A percentile compares a stretch with the other conserved stretches of the same genome.
Evolutionary conservation across 208 protist species (phyloP).

Genomic region (Trypanosoma conorhini): DNA sequence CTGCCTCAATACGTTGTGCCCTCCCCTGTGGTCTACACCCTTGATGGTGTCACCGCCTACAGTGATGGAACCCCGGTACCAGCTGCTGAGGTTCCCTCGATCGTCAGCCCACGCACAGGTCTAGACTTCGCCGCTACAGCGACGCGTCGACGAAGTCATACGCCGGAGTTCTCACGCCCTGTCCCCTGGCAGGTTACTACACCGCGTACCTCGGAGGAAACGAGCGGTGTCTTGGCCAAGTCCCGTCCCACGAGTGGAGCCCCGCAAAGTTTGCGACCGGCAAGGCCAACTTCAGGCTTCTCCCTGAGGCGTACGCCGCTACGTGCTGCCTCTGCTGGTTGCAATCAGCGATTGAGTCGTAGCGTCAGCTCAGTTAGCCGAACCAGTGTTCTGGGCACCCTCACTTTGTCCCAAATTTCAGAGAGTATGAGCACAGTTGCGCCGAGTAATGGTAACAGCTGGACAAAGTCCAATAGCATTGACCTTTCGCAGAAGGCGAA

Average conservation of each 20-base stretch:
- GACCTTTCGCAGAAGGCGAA: slow-evolving; percentile 75
- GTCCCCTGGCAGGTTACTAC: not conserved
- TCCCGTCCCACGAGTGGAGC: slow-evolving; percentile 14
- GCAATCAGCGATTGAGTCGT: slow-evolving; percentile 8
- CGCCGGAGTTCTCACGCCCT: slow-evolving; percentile 8
- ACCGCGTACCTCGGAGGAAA: slow-evolving; percentile 5
- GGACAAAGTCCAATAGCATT: slow-evolving; percentile 57
- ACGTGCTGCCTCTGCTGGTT: slow-evolving; percentile 16
- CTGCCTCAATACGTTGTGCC: slow-evolving; percentile 29
- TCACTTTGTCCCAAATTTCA: slow-evolving; percentile 7
- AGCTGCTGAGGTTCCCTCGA: not conserved
- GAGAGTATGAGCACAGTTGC: slow-evolving; percentile 3
- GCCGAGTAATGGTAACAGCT: slow-evolving; percentile 16
- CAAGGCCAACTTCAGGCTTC: slow-evolving; percentile 21
- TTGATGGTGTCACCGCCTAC: slow-evolving; percentile 12
- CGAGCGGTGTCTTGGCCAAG: not conserved
- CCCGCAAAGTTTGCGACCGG: not conserved
- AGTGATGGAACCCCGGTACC: slow-evolving; percentile 3
- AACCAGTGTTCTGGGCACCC: not conserved
- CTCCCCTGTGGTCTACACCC: slow-evolving; percentile 23
- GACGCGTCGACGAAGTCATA: slow-evolving; percentile 4
- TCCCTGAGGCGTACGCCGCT: slow-evolving; percentile 1
- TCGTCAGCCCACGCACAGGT: slow-evolving; percentile 6
- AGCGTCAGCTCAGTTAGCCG: slow-evolving; percentile 18
- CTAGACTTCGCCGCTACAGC: not conserved